Conservation (phyloP, 441 rosid genomes). For the Pelargonium citronellum region DNA sequence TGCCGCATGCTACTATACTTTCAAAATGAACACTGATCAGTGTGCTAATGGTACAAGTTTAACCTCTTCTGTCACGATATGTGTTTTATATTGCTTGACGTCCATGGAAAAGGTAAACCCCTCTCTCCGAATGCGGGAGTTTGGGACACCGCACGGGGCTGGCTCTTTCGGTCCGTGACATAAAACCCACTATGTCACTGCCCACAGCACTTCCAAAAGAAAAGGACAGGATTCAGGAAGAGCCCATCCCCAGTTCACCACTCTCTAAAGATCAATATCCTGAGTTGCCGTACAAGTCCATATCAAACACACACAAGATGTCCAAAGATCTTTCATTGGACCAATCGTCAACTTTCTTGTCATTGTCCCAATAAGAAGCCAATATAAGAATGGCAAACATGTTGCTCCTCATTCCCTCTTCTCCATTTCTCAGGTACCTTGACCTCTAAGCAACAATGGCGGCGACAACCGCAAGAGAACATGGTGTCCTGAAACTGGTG, state of each 20-base stretch:
- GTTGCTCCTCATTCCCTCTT: slow-evolving; percentile 7
- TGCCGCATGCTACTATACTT: too few relatives aligned
- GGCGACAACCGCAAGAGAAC: slow-evolving; percentile 10
- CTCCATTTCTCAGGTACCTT: not conserved
- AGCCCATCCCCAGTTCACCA: not conserved
- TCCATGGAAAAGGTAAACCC: too few relatives aligned
- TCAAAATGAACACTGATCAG: too few relatives aligned
- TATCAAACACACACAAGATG: slow-evolving; percentile 5
- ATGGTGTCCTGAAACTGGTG: slow-evolving; percentile 37
- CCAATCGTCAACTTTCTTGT: slow-evolving; percentile 18
- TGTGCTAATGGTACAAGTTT: too few relatives aligned
- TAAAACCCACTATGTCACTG: too few relatives aligned
- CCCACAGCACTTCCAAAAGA: not conserved
- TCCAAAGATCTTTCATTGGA: slow-evolving; percentile 22
- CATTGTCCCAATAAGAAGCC: not conserved
- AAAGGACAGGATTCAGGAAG: not conserved
- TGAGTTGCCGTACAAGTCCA: slow-evolving; percentile 3
- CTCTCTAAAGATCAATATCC: not conserved
- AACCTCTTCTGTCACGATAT: too few relatives aligned
- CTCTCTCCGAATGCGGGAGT: too few relatives aligned
- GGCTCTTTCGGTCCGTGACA: too few relatives aligned
- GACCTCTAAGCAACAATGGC: not conserved
- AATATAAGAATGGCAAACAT: slow-evolving; percentile 17
- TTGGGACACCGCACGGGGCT: too few relatives aligned
- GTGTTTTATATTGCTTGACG: too few relatives aligned